These are phyloP conservation scores for Plasmodium malariae DNA, from an alignment of 169 alveolate genomes.

Conservation along the genomic window DNA sequence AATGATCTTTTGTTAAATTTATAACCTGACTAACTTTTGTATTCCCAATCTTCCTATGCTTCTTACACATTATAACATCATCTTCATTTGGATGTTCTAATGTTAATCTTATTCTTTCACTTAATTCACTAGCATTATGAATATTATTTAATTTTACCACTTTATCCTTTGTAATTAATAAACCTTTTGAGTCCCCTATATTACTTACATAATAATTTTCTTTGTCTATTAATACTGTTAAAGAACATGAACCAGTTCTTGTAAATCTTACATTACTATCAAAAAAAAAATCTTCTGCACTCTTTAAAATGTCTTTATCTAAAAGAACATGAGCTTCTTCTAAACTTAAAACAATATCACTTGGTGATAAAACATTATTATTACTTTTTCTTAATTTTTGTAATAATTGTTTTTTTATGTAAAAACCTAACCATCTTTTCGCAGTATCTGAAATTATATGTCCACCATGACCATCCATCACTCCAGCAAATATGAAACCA, in stretches of 20 bases:
- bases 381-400: conserved; percentile 7
- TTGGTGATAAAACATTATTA: neutral
- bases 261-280: neutral
- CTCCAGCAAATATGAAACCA: conserved; percentile 36
- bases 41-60: conserved; percentile 1
- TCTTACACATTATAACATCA: conserved; percentile 75
- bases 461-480: conserved; percentile 76
- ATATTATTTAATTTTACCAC: conserved; percentile 63
- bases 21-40: neutral
- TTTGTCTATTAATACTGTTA: conserved; percentile 60
- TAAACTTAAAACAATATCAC: conserved; percentile 33
- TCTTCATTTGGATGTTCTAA: conserved; percentile 83
- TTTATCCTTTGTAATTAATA: conserved; percentile 15
- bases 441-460: conserved; percentile 31
- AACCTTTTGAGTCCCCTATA: conserved; percentile 44
- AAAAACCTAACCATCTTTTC: conserved; percentile 39
- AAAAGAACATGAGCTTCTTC: conserved; percentile 44
- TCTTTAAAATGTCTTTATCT: conserved; percentile 19
- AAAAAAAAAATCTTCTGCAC: conserved; percentile 17
- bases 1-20: neutral
- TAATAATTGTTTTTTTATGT: conserved; percentile 59
- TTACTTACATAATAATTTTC: conserved; percentile 47
- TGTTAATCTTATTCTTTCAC: conserved; percentile 77
- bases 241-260: conserved; percentile 45
- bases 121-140: conserved; percentile 78